Evolutionary conservation across 2,329 filamentous ascomycete species (phyloP).

Genomic region (Epicoccum sorghinum): DNA sequence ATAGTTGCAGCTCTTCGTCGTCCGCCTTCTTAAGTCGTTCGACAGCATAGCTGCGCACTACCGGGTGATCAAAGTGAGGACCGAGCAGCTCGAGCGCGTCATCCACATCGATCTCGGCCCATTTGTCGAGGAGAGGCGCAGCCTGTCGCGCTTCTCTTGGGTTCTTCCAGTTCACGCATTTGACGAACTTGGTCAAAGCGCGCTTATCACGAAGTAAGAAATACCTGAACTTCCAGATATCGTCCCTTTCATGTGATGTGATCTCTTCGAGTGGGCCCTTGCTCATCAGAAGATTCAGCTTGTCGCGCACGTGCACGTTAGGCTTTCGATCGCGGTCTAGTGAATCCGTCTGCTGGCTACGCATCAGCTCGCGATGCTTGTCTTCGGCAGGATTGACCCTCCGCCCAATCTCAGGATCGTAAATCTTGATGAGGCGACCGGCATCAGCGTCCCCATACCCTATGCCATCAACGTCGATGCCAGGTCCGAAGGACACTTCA

Average conservation of each 20-base stretch:
- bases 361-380: slow-evolving; percentile 89
- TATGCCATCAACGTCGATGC: slow-evolving; percentile 74
- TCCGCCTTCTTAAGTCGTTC: slow-evolving; percentile 89
- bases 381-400: slow-evolving; percentile 92
- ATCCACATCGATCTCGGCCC: slow-evolving; percentile 96
- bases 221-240: slow-evolving; percentile 97
- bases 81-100: slow-evolving; percentile 94
- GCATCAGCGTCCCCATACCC: slow-evolving; percentile 58
- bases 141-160: slow-evolving; percentile 84
- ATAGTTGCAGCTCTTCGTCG: slow-evolving; percentile 88
- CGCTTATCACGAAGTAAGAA: slow-evolving; percentile 88
- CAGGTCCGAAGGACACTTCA: slow-evolving; percentile 87
- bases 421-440: slow-evolving; percentile 78
- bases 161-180: slow-evolving; percentile 94
- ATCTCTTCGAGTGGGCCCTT: slow-evolving; percentile 92
- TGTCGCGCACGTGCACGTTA: slow-evolving; percentile 93
- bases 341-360: slow-evolving; percentile 91
- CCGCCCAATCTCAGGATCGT: slow-evolving; percentile 90
- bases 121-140: slow-evolving; percentile 85
- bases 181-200: slow-evolving; percentile 93
- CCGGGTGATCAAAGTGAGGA: slow-evolving; percentile 85
- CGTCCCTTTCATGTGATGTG: slow-evolving; percentile 88
- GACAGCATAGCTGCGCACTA: slow-evolving; percentile 91
- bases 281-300: slow-evolving; percentile 86
- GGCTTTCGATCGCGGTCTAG: slow-evolving; percentile 94